These are phyloP conservation scores for Phytophthora citrophthora DNA, from an alignment of 352 stramenopile genomes.

Conservation along the genomic window DNA sequence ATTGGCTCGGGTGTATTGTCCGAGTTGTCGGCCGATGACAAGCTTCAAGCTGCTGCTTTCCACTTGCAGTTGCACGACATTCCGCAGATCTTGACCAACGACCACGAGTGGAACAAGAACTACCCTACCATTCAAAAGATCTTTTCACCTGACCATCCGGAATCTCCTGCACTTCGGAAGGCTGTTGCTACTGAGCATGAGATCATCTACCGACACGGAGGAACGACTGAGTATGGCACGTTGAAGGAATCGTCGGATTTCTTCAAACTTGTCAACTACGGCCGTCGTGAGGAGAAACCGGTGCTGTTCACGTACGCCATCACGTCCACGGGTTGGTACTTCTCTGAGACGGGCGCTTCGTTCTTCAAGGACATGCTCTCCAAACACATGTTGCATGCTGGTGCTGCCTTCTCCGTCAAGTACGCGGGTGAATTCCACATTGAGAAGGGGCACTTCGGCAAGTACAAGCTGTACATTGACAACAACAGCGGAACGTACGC, in stretches of 20 bases:
- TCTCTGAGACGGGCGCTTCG: constrained; percentile 45
- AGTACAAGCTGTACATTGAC: constrained; percentile 45
- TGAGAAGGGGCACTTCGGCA: constrained; percentile 31
- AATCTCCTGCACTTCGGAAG: constrained; percentile 34
- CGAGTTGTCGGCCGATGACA: constrained; percentile 33
- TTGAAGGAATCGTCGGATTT: constrained; percentile 29
- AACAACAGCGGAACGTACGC: constrained; percentile 55
- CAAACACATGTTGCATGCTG: constrained; percentile 51
- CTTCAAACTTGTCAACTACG: constrained; percentile 41
- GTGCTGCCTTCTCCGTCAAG: constrained; percentile 37
- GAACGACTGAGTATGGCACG: constrained; percentile 23
- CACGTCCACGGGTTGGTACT: constrained; percentile 43
- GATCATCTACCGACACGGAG: constrained; percentile 36
- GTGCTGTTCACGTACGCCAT: constrained; percentile 54
- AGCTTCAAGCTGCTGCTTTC: constrained; percentile 34
- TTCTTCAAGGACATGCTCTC: constrained; percentile 60
- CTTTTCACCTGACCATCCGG: constrained; percentile 37
- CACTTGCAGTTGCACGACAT: constrained; percentile 47
- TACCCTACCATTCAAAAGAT: constrained; percentile 43
- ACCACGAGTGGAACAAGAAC: constrained; percentile 52
- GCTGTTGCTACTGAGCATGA: constrained; percentile 35
- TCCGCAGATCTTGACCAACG: constrained; percentile 19
- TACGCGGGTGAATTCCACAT: constrained; percentile 49
- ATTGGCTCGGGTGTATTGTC: constrained; percentile 30
- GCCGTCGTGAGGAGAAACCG: constrained; percentile 32